Percentiles rank a stretch among this genome's conserved stretches.
Conservation (phyloP, 164 flowering plant genomes). For the Vitis vinifera region ASM3070453v1 NC_081814.1:10476501-10477000, state of each 20-base stretch:
- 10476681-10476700: slow-evolving; percentile 82
- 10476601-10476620: slow-evolving; percentile 56
- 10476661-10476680: slow-evolving; percentile 85
- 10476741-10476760: slow-evolving; percentile 94
- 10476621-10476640: slow-evolving; percentile 70
- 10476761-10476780: slow-evolving; percentile 97
- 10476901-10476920: slow-evolving; percentile 86
- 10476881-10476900: slow-evolving; percentile 84
- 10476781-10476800: slow-evolving; percentile 79
- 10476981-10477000: slow-evolving; percentile 8
- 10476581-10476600: slow-evolving; percentile 61
- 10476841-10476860: slow-evolving; percentile 88
- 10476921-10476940: slow-evolving; percentile 83
- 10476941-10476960: slow-evolving; percentile 93
- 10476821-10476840: slow-evolving; percentile 79
- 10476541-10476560: slow-evolving; percentile 85
- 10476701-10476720: slow-evolving; percentile 66
- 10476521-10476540: slow-evolving; percentile 83
- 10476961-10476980: slow-evolving; percentile 85
- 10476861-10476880: slow-evolving; percentile 92
- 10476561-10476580: slow-evolving; percentile 93
- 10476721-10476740: slow-evolving; percentile 55
- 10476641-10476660: slow-evolving; percentile 94
- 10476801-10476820: slow-evolving; percentile 79
- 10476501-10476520: slow-evolving; percentile 92